Evolutionary conservation across 441 rosid species (phyloP).

Genomic region (Gossypium davidsonii): DNA sequence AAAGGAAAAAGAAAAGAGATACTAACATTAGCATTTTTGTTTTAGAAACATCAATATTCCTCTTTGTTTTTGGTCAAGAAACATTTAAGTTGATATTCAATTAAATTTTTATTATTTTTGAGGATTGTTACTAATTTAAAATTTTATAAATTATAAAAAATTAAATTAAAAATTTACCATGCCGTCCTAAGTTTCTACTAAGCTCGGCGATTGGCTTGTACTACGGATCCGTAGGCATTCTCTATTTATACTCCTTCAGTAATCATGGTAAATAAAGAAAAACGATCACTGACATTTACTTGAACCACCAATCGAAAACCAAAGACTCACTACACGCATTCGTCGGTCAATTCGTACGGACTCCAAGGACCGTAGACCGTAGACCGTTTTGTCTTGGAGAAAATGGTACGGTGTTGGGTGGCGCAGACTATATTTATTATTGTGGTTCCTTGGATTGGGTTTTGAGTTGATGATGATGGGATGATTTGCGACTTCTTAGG

Average conservation of each 20-base stretch:
- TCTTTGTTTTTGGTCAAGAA: neutral
- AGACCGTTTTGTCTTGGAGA: neutral
- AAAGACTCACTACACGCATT: no score
- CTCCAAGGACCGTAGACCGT: neutral
- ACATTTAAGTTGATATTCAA: neutral
- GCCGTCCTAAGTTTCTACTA: no score
- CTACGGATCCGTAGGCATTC: neutral
- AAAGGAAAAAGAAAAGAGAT: no score
- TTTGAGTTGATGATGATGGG: neutral
- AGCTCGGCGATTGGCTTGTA: neutral
- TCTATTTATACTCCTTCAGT: no score
- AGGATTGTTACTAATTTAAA: neutral
- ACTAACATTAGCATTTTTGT: no score
- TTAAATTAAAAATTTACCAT: no score
- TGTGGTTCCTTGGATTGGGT: neutral
- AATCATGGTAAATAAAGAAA: neutral
- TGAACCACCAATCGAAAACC: neutral
- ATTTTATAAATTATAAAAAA: no score
- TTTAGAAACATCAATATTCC: neutral
- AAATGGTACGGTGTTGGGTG: neutral
- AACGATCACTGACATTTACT: neutral
- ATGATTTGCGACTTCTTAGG: no score
- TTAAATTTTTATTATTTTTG: neutral
- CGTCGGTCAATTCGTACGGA: no score
- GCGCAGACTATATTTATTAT: neutral